Conservation (phyloP, 352 stramenopile genomes). For the Phytophthora rubi region DNA sequence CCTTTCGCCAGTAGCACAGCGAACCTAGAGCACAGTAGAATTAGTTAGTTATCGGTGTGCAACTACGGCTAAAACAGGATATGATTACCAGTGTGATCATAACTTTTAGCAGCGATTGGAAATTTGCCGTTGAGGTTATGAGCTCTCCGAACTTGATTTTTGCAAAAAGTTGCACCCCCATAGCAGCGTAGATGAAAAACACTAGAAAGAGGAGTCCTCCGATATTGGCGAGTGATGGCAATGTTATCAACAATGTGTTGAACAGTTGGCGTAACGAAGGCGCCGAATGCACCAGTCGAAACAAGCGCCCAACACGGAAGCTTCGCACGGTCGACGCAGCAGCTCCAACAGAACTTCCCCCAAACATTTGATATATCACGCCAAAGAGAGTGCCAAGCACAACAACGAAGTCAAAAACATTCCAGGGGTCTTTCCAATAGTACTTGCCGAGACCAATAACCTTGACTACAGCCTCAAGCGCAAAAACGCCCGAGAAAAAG, state of each 20-base stretch:
- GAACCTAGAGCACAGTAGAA: constrained; percentile 58
- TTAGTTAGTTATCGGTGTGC: background rate
- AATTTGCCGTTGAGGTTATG: constrained; percentile 85
- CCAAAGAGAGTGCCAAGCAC: constrained; percentile 57
- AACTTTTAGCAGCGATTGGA: constrained; percentile 82
- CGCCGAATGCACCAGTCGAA: constrained; percentile 76
- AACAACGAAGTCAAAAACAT: constrained; percentile 85
- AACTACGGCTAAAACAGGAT: background rate
- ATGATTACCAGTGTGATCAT: constrained; percentile 61
- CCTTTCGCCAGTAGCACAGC: constrained; percentile 91
- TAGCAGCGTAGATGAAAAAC: constrained; percentile 93
- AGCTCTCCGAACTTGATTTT: constrained; percentile 76
- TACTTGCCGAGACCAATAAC: constrained; percentile 74
- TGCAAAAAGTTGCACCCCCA: constrained; percentile 92
- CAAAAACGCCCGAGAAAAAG: constrained; percentile 86
- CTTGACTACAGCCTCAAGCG: constrained; percentile 84
- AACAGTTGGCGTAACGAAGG: constrained; percentile 86
- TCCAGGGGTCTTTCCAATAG: constrained; percentile 87
- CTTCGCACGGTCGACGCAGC: constrained; percentile 76
- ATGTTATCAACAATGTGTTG: constrained; percentile 86
- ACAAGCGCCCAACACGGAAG: constrained; percentile 82
- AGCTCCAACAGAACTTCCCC: constrained; percentile 49
- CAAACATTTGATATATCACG: constrained; percentile 56
- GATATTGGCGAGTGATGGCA: constrained; percentile 91
- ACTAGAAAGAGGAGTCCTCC: constrained; percentile 87